A percentile compares a stretch with the other conserved stretches of the same genome.
Conservation (phyloP, 441 rosid species). For the Melastoma candidum region DNA sequence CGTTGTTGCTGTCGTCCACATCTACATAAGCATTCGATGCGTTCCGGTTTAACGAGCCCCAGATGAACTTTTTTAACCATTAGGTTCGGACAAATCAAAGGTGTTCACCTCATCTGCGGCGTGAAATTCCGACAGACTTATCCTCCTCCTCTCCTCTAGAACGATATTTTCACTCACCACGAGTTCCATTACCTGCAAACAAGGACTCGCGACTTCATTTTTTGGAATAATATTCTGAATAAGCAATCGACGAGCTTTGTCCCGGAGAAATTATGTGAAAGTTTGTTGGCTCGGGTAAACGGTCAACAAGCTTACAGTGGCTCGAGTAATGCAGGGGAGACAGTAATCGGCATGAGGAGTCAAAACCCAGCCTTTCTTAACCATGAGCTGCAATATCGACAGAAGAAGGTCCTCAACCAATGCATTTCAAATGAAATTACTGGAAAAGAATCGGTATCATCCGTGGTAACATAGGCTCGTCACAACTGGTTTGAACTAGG, state of each 20-base stretch:
- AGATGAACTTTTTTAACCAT: too few relatives aligned
- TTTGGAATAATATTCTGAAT: too few relatives aligned
- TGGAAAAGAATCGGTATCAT: neutral
- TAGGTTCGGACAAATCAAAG: too few relatives aligned
- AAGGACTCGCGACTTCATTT: too few relatives aligned
- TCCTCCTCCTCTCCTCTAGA: conserved; percentile 64
- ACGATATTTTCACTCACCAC: conserved; percentile 53
- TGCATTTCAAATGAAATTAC: neutral
- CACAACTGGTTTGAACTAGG: neutral
- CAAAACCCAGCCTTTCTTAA: conserved; percentile 72
- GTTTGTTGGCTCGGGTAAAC: too few relatives aligned
- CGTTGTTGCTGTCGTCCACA: too few relatives aligned
- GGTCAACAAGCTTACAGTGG: conserved; percentile 43
- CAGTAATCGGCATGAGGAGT: conserved; percentile 96
- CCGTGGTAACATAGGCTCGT: too few relatives aligned
- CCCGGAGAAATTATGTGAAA: too few relatives aligned
- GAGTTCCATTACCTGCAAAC: conserved; percentile 66
- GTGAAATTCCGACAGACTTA: conserved; percentile 79
- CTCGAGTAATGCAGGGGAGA: conserved; percentile 87
- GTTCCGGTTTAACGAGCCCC: neutral
- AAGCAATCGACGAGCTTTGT: too few relatives aligned
- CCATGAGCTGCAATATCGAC: conserved; percentile 49
- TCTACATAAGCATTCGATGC: neutral
- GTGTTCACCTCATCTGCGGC: conserved; percentile 73
- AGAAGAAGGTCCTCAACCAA: neutral